phyloP scores from a whole-genome alignment of 108 stramenopile species.

The Craspedostauros australis region DNA sequence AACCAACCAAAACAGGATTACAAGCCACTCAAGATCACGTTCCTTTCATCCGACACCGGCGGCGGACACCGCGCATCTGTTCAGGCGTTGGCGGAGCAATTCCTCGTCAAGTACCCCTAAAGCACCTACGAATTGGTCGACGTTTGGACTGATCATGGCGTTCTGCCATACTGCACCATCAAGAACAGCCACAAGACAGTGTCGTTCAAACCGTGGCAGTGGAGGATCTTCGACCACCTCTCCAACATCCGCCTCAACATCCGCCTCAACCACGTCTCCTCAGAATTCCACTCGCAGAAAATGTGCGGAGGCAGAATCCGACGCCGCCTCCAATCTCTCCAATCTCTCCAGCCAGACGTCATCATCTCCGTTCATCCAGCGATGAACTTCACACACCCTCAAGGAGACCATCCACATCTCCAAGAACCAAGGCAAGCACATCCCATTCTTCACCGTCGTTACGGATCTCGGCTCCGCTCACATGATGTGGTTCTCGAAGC shows the following conservation, averaged over 20 bases:
- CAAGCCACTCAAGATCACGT: conserved; percentile 82
- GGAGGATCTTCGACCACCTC: conserved; percentile 75
- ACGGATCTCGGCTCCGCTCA: conserved; percentile 94
- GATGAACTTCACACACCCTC: conserved; percentile 86
- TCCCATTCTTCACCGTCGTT: conserved; percentile 92
- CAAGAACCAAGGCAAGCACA: conserved; percentile 47
- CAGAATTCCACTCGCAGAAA: conserved; percentile 49
- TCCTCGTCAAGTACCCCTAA: conserved; percentile 80
- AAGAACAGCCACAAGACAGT: conserved; percentile 71
- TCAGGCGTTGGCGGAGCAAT: conserved; percentile 56
- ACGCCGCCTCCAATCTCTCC: conserved; percentile 39
- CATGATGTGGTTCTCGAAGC: conserved; percentile 86
- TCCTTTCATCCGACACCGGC: conserved; percentile 95
- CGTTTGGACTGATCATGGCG: conserved; percentile 69
- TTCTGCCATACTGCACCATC: conserved; percentile 41
- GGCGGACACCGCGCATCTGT: conserved; percentile 97
- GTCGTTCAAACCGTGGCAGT: conserved; percentile 79
- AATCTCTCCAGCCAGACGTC: conserved; percentile 88
- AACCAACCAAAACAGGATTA: too few relatives aligned
- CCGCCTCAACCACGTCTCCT: conserved; percentile 40
- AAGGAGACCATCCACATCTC: conserved; percentile 45
- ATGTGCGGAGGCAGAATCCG: conserved; percentile 55
- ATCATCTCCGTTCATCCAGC: conserved; percentile 91
- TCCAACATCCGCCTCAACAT: conserved; percentile 62
- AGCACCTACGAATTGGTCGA: conserved; percentile 83